Evolutionary conservation across 805 yeast species (phyloP).

Genomic region (Lachancea thermotolerans): DNA sequence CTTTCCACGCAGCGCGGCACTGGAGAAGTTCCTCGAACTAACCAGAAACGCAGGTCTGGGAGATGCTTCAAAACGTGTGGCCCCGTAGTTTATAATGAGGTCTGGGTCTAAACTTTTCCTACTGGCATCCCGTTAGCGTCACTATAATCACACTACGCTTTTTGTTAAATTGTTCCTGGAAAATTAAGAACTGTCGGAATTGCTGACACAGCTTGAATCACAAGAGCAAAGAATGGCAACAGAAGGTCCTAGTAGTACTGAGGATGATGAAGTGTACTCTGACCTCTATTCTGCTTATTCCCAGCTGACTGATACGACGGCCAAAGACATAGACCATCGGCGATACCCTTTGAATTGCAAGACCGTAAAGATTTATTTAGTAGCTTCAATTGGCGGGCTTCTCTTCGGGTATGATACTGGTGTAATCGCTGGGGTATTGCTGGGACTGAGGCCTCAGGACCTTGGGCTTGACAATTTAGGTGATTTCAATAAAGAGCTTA

Average conservation of each 20-base stretch:
- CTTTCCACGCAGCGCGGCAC: too few species aligned
- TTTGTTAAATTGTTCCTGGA: too few species aligned
- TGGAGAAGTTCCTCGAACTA: too few species aligned
- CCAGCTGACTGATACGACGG: constrained; percentile 23
- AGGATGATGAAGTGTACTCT: constrained; percentile 23
- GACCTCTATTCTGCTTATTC: constrained; percentile 27
- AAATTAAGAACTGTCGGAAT: too few species aligned
- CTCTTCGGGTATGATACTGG: constrained; percentile 64
- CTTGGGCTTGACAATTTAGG: constrained; percentile 31
- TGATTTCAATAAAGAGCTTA: constrained; percentile 34
- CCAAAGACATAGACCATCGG: constrained; percentile 26
- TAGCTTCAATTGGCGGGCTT: constrained; percentile 51
- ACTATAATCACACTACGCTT: too few species aligned
- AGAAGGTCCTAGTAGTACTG: constrained; percentile 1
- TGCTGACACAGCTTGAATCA: too few species aligned
- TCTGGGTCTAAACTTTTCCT: too few species aligned
- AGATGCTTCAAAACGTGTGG: too few species aligned
- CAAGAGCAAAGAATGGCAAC: not conserved
- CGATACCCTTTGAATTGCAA: constrained; percentile 21
- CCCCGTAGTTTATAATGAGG: too few species aligned
- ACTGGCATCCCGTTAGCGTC: too few species aligned
- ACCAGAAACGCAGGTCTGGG: too few species aligned
- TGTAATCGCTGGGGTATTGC: constrained; percentile 52
- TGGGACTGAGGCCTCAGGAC: constrained; percentile 38
- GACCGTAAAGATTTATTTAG: constrained; percentile 15